Base-by-base conservation (phyloP, 768 basidiomycete genomes). In the Lactarius akahatsu region DNA sequence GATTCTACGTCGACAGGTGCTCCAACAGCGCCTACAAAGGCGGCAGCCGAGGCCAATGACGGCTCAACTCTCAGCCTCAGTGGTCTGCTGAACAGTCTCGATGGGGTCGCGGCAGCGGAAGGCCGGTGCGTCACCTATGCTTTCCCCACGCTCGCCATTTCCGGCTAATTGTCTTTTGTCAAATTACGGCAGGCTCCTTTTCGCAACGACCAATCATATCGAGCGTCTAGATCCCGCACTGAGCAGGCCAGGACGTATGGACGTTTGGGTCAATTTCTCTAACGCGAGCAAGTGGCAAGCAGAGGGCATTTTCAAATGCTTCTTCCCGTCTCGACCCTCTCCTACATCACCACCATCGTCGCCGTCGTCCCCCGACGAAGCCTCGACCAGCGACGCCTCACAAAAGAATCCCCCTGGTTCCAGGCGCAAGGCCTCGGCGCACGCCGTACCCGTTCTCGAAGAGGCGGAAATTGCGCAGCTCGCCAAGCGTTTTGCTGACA, bases 171-270 rank as follows among this genome's bases (percentile, higher is more conserved):
- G 41, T 8, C 41, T 43, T 40, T 45, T 66, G 16, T 68, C 57
- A 57, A n/a, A 34, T 69, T 57, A 66, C 71, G 69, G 58, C 72
- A 88, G 91, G 47, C 82, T 96, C 65, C 81, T 96, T 11, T 95
- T 96, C 76, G 94, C 93, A 61, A 94, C 92, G 8, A 94, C 92
- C 15, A 97, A 97, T 78, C 94, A 96, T 74, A 92, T 94, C 71
- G 93, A 96, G 74, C 88, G 92, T 56, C 83, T 97, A 40, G 94
- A 97, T 76, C 93, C 90, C 58, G 92, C 93, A 4, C 82, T 96
- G 41, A 91, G 87, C 75, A 85, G 92, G 26, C 91, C 94, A 34
- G 94, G 94, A 65, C 90, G 91, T 56, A 92, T 93, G 90, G 93
- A 94, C 72, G 88, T 96, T 18, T 94, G 92, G 92, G 83, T 95